phyloP scores from a whole-genome alignment of 2,329 filamentous ascomycete species.

The Phialophora macrospora region DNA sequence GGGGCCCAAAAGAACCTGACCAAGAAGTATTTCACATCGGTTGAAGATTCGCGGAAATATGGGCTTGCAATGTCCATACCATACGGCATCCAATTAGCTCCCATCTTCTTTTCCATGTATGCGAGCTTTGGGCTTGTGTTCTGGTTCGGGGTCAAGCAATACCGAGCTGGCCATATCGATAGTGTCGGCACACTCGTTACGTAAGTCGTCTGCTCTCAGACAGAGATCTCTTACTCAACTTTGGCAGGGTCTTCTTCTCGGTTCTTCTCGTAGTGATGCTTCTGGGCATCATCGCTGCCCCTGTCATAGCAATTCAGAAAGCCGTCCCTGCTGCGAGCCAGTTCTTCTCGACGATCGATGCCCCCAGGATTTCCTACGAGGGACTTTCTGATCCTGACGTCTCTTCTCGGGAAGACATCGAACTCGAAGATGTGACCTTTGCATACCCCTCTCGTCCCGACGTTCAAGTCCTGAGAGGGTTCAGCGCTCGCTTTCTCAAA shows the following conservation, averaged over 20 bases:
- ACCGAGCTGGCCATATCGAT: slow-evolving; percentile 43
- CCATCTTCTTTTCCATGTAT: slow-evolving; percentile 47
- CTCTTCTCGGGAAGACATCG: slow-evolving; percentile 70
- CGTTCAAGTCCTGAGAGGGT: slow-evolving; percentile 45
- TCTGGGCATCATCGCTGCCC: slow-evolving; percentile 44
- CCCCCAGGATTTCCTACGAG: slow-evolving; percentile 56
- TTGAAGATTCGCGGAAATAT: slow-evolving; percentile 46
- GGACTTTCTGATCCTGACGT: slow-evolving; percentile 46
- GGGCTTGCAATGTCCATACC: slow-evolving; percentile 42
- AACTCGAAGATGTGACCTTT: slow-evolving; percentile 69
- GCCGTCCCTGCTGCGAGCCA: slow-evolving; percentile 90
- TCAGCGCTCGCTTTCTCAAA: slow-evolving; percentile 44
- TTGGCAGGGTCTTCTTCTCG: slow-evolving; percentile 45
- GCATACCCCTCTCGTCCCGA: slow-evolving; percentile 64
- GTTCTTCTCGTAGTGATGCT: slow-evolving; percentile 52
- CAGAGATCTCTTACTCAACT: slow-evolving; percentile 9
- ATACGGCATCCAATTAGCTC: slow-evolving; percentile 43
- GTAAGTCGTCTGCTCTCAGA: slow-evolving; percentile 36
- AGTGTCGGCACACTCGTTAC: slow-evolving; percentile 47
- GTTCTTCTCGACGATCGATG: slow-evolving; percentile 75
- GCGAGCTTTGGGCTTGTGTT: slow-evolving; percentile 46
- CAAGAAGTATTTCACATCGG: slow-evolving; percentile 46
- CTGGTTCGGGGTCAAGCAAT: slow-evolving; percentile 48
- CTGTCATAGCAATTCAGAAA: slow-evolving; percentile 46
- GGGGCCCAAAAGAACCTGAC: slow-evolving; percentile 49